Percentiles rank a stretch among this genome's conserved stretches.
Evolutionary conservation across 805 yeast genomes (phyloP).

Genomic region (Dipodascus geniculatus): DNA sequence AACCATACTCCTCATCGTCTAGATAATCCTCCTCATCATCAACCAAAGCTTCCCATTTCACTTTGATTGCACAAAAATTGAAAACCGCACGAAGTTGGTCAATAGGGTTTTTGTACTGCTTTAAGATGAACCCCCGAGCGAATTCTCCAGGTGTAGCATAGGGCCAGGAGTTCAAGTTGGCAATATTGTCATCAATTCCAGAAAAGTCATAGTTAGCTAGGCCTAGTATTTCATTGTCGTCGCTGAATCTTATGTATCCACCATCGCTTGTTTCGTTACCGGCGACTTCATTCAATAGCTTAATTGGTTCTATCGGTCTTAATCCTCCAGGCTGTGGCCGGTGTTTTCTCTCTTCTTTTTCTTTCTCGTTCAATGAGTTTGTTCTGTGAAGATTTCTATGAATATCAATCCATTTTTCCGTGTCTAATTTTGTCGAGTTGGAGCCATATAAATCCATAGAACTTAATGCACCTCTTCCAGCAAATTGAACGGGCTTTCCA

Average conservation of each 20-base stretch:
- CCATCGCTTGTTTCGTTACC: constrained; percentile 20
- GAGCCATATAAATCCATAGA: neutral
- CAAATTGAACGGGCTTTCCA: no score
- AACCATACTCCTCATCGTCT: neutral
- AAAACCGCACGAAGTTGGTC: constrained; percentile 59
- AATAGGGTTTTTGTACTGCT: constrained; percentile 40
- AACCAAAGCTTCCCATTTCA: constrained; percentile 31
- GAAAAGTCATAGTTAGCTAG: constrained; percentile 12
- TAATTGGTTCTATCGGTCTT: constrained; percentile 48
- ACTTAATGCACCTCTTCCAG: neutral
- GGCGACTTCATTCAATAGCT: constrained; percentile 7
- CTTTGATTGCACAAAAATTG: constrained; percentile 49
- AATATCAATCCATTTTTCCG: constrained; percentile 38
- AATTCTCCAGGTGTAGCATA: constrained; percentile 42
- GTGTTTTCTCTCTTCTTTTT: constrained; percentile 52
- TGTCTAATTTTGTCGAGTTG: neutral
- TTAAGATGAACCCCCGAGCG: constrained; percentile 40
- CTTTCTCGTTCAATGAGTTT: constrained; percentile 53
- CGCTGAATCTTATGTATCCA: neutral
- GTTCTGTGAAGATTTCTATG: constrained; percentile 60
- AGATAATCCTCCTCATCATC: constrained; percentile 13
- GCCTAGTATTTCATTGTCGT: constrained; percentile 4
- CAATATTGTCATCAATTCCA: constrained; percentile 21
- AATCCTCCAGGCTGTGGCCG: constrained; percentile 45
- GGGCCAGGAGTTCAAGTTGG: constrained; percentile 26